Base-by-base conservation (phyloP, 1,139 yeast genomes). In the Candida sanyaensis region DNA sequence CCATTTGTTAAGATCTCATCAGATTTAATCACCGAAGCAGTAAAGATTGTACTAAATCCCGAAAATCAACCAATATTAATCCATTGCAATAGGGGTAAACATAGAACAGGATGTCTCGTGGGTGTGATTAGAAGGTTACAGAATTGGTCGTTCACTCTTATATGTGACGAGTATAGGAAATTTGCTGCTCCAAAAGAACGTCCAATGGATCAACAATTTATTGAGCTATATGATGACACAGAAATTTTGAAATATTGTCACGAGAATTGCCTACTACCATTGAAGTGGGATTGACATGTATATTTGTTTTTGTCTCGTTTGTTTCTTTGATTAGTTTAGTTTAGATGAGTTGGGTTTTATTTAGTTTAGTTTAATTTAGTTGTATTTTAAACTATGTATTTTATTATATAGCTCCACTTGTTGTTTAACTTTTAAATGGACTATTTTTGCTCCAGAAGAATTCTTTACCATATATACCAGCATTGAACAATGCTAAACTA, bases 61-160 rank as follows among this genome's bases (percentile, higher is more conserved):
- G 82, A 65, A 13, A 92, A 93, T 65, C 98, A 91, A 50, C 99
- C 99, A 0, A 75, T 93, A 11, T 72, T 93, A 50, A 88, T 93
- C 42, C 99, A 93, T 68, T 93, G 99, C 67, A 93, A 93, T 66
- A 74, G 97, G 50, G 99, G 99, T 7, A 93, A 93, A 60, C 99
- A 93, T 64, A 78, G 99, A 56, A 93, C 99, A 0, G 99, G 99
- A 0, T 93, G 98, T 65, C 74, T 93, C 13, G 93, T 93, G 9
- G 99, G 99, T 2, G 93, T 97, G 56, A 75, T 93, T 38, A 71
- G 99, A 51, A 76, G 95, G 57, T 69, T 92, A 46, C 98, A 93
- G 62, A 83, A 85, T 52, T 93, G 99, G 99, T 86, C 96, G 2
- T 67, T 90, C 56, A 86, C 96, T 1, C 88, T 92, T 80, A 93